Conservation (phyloP, 2,329 filamentous ascomycete genomes). For the Ploettnerulaceae sp. region DNA sequence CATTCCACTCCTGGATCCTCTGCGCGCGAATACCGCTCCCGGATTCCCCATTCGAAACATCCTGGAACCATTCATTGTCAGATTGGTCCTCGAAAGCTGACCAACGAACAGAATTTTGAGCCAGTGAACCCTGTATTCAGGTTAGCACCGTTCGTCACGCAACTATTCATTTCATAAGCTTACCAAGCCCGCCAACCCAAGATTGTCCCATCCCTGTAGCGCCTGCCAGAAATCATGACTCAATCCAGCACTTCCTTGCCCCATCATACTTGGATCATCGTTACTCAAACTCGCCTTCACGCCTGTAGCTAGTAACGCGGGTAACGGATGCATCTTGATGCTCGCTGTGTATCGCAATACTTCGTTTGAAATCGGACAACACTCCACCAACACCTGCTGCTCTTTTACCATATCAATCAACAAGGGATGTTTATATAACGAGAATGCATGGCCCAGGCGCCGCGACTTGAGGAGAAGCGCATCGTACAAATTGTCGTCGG, state of each 20-base stretch:
- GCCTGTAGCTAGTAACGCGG: conserved; percentile 74
- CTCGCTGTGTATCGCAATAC: conserved; percentile 72
- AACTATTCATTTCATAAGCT: conserved; percentile 36
- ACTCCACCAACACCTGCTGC: conserved; percentile 78
- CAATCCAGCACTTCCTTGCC: conserved; percentile 72
- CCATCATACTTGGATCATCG: conserved; percentile 84
- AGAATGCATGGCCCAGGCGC: conserved; percentile 81
- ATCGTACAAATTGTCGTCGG: conserved; percentile 79
- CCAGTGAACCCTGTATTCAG: conserved; percentile 43
- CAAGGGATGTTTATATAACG: conserved; percentile 81
- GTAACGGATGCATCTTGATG: conserved; percentile 72
- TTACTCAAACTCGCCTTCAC: conserved; percentile 80
- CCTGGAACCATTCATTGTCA: conserved; percentile 64
- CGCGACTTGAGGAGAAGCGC: conserved; percentile 77
- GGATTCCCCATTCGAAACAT: conserved; percentile 64
- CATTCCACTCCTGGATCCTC: conserved; percentile 69
- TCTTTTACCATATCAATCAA: conserved; percentile 81
- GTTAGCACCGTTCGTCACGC: conserved; percentile 1
- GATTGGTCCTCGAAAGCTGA: conserved; percentile 76
- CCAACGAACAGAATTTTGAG: conserved; percentile 87
- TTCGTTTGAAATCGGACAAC: conserved; percentile 84
- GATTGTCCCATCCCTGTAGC: conserved; percentile 81
- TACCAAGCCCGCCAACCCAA: conserved; percentile 78
- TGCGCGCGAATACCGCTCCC: conserved; percentile 65
- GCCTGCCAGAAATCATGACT: conserved; percentile 91